phyloP scores from a whole-genome alignment of 495 filamentous ascomycete species.

The Neurospora sp. region DNA sequence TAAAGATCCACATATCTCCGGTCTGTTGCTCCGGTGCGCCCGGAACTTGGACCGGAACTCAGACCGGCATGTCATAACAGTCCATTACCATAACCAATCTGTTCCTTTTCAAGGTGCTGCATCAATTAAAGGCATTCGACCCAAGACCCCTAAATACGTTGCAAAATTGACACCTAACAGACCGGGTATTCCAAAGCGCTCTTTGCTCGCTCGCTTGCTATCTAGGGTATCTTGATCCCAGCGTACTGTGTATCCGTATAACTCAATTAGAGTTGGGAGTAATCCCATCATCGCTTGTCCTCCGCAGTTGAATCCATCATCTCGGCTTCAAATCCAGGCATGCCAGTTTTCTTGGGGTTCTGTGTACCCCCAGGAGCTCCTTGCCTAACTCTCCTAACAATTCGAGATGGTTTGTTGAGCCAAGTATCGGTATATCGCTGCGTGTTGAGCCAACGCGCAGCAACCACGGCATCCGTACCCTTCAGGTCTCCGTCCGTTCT shows the following conservation, averaged over 20 bases:
- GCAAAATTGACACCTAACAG: background rate
- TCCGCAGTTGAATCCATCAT: background rate
- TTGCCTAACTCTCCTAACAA: background rate
- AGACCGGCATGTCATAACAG: background rate
- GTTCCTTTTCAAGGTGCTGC: background rate
- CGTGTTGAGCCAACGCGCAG: conserved; percentile 3
- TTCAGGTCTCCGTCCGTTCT: background rate
- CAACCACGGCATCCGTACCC: conserved; percentile 4
- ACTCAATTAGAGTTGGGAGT: background rate
- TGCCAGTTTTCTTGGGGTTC: background rate
- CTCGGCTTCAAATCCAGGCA: background rate
- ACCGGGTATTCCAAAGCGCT: background rate
- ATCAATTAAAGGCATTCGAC: background rate
- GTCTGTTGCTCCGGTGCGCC: background rate
- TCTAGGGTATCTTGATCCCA: background rate
- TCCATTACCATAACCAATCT: background rate
- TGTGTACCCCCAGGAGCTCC: background rate
- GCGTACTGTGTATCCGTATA: background rate
- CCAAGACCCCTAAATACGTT: background rate
- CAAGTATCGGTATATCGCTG: background rate
- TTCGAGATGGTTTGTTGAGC: background rate
- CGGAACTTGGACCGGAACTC: background rate
- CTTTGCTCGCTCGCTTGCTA: background rate
- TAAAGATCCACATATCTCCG: background rate
- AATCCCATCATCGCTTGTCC: background rate